Conservation (phyloP, 176 grass and related monocot genomes). For the Avena eriantha region DNA sequence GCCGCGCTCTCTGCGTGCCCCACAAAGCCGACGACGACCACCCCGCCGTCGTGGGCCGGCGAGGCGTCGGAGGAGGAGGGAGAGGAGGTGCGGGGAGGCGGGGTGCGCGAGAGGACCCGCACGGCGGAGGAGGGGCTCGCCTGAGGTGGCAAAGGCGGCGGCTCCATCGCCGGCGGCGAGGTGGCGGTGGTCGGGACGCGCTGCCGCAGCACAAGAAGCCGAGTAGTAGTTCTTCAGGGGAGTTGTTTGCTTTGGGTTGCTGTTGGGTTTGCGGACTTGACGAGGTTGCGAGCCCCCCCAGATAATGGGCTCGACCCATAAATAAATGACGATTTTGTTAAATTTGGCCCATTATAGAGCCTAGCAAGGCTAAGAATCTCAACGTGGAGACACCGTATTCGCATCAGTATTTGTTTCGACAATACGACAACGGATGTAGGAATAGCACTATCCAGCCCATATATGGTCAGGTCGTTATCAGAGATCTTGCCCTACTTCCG, state of each 20-base stretch:
- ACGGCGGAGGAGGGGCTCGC: conserved; percentile 17
- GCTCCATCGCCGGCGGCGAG: conserved; percentile 12
- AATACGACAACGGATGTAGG: no score
- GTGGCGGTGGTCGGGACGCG: not conserved
- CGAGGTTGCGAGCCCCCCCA: not conserved
- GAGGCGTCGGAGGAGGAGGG: not conserved
- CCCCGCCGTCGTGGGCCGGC: conserved; percentile 12
- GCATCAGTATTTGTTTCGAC: no score
- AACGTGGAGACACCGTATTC: no score
- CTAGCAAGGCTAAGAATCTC: no score
- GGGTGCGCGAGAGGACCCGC: conserved; percentile 9
- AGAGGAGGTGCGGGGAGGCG: not conserved
- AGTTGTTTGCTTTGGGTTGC: not conserved
- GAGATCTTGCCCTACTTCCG: no score
- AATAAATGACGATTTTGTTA: not conserved
- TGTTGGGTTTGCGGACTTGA: not conserved
- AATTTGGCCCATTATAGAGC: not conserved
- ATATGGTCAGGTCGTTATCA: no score
- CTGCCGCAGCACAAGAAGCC: not conserved
- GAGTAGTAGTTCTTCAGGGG: not conserved
- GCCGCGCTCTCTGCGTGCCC: not conserved
- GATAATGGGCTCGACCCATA: not conserved
- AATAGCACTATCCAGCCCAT: no score
- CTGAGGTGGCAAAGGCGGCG: not conserved
- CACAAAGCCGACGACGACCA: conserved; percentile 6